A percentile compares a stretch with the other conserved stretches of the same genome.
phyloP scores from a whole-genome alignment of 768 basidiomycete genomes.

The Mycena epipterygia region DNA sequence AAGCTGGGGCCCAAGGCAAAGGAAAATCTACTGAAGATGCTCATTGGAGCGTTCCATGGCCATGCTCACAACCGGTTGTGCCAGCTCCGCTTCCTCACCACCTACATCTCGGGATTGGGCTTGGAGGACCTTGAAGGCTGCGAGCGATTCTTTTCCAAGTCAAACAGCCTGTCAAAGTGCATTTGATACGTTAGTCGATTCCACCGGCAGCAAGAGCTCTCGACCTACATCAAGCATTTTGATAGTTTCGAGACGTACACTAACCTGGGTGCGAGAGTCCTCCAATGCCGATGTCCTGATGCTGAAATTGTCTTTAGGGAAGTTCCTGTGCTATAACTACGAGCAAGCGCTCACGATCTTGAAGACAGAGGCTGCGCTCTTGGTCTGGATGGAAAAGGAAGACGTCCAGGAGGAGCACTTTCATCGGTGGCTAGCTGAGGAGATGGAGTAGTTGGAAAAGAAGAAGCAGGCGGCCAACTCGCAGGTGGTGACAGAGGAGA shows the following conservation, averaged over 20 bases:
- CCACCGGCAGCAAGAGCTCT: conserved; percentile 22
- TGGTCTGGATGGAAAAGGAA: neutral
- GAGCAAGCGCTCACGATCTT: neutral
- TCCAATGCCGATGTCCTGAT: neutral
- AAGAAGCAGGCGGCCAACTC: neutral
- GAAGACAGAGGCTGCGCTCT: conserved; percentile 18
- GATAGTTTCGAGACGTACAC: conserved; percentile 17
- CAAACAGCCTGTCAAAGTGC: conserved; percentile 23
- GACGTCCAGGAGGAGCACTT: neutral
- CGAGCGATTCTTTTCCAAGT: conserved; percentile 28
- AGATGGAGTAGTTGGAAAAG: neutral
- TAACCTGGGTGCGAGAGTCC: neutral
- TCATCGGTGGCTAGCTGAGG: neutral
- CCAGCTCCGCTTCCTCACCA: conserved; percentile 26
- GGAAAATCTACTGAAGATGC: neutral
- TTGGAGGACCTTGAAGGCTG: conserved; percentile 33
- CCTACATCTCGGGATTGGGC: conserved; percentile 25
- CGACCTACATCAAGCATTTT: neutral
- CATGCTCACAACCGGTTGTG: conserved; percentile 28
- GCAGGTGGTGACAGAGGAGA: neutral
- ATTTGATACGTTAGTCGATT: conserved; percentile 20
- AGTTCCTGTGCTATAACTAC: conserved; percentile 6
- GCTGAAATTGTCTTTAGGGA: neutral
- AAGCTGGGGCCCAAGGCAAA: neutral
- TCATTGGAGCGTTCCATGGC: conserved; percentile 28